A percentile compares a stretch with the other conserved stretches of the same genome.
Conservation (phyloP, 2,329 filamentous ascomycete genomes). For the Ceratocystis cubensis region DNA sequence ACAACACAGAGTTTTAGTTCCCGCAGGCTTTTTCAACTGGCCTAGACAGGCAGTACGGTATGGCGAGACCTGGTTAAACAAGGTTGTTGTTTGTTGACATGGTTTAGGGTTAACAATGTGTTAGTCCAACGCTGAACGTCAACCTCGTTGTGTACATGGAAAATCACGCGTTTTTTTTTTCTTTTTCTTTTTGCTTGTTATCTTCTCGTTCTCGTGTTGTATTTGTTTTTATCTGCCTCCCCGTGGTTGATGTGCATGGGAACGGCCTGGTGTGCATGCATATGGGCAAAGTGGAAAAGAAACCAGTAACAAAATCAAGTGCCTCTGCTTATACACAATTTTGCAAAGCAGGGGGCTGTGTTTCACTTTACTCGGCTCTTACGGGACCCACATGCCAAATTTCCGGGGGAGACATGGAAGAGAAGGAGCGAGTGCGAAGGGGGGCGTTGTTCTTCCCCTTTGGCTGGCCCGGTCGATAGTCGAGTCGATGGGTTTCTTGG, state of each 20-base stretch:
- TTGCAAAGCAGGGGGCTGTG: background rate
- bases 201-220: no score
- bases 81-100: background rate
- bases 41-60: background rate
- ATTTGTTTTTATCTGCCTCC: no score
- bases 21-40: background rate
- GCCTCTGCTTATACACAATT: background rate
- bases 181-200: background rate
- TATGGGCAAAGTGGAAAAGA: background rate
- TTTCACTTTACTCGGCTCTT: background rate
- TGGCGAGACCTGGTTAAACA: background rate
- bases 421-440: background rate
- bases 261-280: background rate
- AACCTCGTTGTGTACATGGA: background rate
- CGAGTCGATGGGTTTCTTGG: no score
- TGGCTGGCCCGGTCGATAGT: no score
- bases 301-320: background rate
- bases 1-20: background rate
- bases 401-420: background rate
- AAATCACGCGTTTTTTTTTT: background rate
- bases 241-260: no score
- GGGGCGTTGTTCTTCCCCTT: background rate
- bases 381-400: background rate
- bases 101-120: background rate
- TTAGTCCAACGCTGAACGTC: background rate